These are phyloP conservation scores for Stenocarpella maydis DNA, from an alignment of 2,329 filamentous ascomycete species.

Conservation along the genomic window DNA sequence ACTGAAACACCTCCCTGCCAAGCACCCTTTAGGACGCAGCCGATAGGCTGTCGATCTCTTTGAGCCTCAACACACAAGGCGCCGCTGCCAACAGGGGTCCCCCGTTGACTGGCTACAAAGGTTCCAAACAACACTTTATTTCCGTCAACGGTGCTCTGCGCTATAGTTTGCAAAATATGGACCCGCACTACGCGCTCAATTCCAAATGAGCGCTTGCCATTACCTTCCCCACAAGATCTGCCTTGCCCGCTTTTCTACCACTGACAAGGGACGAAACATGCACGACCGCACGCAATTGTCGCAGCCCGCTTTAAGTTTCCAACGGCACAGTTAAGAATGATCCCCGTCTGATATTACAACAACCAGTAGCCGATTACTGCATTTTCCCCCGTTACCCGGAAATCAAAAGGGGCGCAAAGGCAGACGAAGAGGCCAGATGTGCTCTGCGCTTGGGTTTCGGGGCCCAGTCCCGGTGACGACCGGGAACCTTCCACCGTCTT, in stretches of 20 bases:
- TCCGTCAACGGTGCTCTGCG: background rate
- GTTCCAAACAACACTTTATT: constrained; percentile 10
- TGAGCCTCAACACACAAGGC: constrained; percentile 31
- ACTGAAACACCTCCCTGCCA: constrained; percentile 33
- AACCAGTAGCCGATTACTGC: background rate
- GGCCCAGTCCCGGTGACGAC: background rate
- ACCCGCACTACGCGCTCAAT: constrained; percentile 6
- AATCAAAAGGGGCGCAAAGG: background rate
- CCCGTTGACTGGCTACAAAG: constrained; percentile 1
- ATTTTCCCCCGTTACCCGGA: background rate
- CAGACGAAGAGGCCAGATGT: background rate
- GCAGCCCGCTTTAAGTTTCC: constrained; percentile 12
- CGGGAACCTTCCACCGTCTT: constrained; percentile 10
- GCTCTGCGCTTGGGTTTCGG: background rate
- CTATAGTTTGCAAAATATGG: constrained; percentile 5
- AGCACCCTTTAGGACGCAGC: constrained; percentile 6
- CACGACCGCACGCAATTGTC: background rate
- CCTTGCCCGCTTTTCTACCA: background rate
- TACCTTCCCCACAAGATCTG: background rate
- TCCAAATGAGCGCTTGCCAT: constrained; percentile 6
- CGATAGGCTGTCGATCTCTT: constrained; percentile 20
- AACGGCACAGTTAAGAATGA: background rate
- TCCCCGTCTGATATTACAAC: constrained; percentile 18
- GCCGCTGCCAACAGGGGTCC: background rate
- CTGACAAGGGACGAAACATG: constrained; percentile 21